Percentiles rank a stretch among this genome's conserved stretches.
Conservation (phyloP, 2,329 filamentous ascomycete genomes). For the Sordariomycetes sp. region DNA sequence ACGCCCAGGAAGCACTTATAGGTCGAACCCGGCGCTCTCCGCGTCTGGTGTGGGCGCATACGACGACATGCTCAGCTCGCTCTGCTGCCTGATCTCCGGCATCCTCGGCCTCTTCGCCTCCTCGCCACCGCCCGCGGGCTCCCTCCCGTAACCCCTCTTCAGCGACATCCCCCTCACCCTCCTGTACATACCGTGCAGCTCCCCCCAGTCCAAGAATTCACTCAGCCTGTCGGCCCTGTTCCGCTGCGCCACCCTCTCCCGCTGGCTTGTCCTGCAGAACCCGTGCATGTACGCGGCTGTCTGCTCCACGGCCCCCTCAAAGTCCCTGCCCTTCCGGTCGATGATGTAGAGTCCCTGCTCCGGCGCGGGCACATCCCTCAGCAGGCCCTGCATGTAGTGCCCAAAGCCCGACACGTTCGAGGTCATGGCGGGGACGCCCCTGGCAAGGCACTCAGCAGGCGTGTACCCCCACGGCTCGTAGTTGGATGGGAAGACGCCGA, state of each 20-base stretch:
- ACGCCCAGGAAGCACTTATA: too few relatives aligned
- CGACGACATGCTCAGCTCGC: not conserved
- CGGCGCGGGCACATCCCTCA: slow-evolving; percentile 70
- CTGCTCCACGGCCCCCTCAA: slow-evolving; percentile 96
- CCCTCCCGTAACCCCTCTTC: not conserved
- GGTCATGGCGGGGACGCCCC: slow-evolving; percentile 97
- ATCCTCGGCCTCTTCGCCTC: not conserved
- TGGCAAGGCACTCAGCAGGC: slow-evolving; percentile 94
- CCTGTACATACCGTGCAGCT: not conserved
- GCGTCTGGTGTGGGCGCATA: too few relatives aligned
- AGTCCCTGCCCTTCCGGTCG: slow-evolving; percentile 85
- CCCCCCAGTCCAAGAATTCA: not conserved
- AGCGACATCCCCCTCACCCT: not conserved
- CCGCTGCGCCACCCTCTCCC: not conserved
- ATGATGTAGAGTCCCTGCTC: slow-evolving; percentile 99
- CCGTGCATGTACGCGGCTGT: slow-evolving; percentile 45
- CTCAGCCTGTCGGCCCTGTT: not conserved
- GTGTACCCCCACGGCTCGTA: slow-evolving; percentile 99
- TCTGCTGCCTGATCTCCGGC: not conserved
- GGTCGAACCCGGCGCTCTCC: too few relatives aligned
- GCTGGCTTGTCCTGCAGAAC: slow-evolving; percentile 24
- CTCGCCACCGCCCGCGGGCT: not conserved
- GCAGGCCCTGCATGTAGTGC: slow-evolving; percentile 98
- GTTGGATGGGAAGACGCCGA: slow-evolving; percentile 94
- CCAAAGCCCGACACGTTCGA: slow-evolving; percentile 97